These are phyloP conservation scores for Penicillium coprophilum DNA, from an alignment of 495 filamentous ascomycete genomes.

Conservation along the genomic window DNA sequence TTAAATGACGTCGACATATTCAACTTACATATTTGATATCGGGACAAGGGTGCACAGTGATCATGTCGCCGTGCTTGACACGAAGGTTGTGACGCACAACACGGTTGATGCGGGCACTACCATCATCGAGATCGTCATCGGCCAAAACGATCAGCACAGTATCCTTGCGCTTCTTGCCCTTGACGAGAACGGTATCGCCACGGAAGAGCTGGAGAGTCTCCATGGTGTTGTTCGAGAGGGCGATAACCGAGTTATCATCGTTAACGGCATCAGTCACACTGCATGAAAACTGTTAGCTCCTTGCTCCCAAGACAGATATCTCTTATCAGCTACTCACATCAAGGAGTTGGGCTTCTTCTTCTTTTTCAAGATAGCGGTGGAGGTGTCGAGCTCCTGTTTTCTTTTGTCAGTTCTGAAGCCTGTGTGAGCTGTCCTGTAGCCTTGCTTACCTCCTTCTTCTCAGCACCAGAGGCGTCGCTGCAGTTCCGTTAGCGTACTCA, in stretches of 20 bases:
- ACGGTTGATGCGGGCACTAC: slow-evolving; percentile 93
- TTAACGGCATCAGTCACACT: slow-evolving; percentile 97
- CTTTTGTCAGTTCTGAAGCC: slow-evolving; percentile 30
- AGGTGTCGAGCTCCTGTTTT: slow-evolving; percentile 77
- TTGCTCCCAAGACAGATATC: slow-evolving; percentile 2
- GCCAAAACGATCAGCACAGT: slow-evolving; percentile 96
- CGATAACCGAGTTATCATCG: slow-evolving; percentile 99
- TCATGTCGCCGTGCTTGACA: slow-evolving; percentile 96
- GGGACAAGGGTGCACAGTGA: slow-evolving; percentile 98
- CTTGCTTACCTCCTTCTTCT: slow-evolving; percentile 74
- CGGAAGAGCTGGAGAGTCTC: slow-evolving; percentile 97
- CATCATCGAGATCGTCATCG: slow-evolving; percentile 97
- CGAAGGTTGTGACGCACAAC: slow-evolving; percentile 97
- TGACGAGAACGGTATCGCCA: slow-evolving; percentile 94
- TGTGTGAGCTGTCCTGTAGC: slow-evolving; percentile 10
- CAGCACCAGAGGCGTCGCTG: slow-evolving; percentile 87
- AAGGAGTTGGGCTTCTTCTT: slow-evolving; percentile 99
- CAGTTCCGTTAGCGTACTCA: slow-evolving; percentile 36
- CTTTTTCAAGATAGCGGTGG: slow-evolving; percentile 98
- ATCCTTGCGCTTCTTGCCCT: slow-evolving; percentile 99
- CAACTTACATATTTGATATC: slow-evolving; percentile 98
- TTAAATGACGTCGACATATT: neutral
- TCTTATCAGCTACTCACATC: slow-evolving; percentile 62
- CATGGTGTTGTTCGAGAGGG: slow-evolving; percentile 98
- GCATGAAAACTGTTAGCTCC: slow-evolving; percentile 40